These are phyloP conservation scores for Epichloe aotearoae DNA, from an alignment of 2,329 filamentous ascomycete species.

Conservation along the genomic window DNA sequence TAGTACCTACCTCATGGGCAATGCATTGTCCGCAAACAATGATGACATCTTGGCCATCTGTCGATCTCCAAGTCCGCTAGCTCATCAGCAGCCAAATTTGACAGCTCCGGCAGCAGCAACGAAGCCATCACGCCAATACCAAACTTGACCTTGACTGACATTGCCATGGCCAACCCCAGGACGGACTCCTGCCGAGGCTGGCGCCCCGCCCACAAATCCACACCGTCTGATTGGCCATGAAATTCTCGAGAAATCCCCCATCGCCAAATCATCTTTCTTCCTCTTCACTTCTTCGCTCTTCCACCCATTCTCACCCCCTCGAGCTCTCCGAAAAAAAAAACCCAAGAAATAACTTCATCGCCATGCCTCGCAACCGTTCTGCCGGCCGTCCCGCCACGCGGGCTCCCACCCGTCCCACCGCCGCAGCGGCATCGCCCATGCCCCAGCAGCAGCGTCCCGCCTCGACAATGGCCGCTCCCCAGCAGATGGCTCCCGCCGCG, in stretches of 20 bases:
- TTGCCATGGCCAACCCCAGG: not conserved
- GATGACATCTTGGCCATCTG: too few relatives aligned
- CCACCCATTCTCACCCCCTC: not conserved
- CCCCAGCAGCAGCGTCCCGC: conserved; percentile 56
- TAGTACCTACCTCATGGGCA: too few relatives aligned
- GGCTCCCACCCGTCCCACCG: conserved; percentile 49
- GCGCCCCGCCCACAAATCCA: conserved; percentile 14
- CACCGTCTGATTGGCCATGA: conserved; percentile 16
- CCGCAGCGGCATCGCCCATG: conserved; percentile 41
- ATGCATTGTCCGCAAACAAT: too few relatives aligned
- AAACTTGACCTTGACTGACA: not conserved
- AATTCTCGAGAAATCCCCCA: conserved; percentile 12
- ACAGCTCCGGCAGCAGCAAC: too few relatives aligned
- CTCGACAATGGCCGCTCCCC: conserved; percentile 50
- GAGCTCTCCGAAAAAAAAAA: too few relatives aligned
- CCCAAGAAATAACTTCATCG: not conserved
- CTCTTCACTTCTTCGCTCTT: conserved; percentile 5
- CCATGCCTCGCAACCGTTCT: conserved; percentile 69
- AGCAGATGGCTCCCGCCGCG: conserved; percentile 26
- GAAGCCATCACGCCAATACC: not conserved
- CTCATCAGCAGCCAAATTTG: too few relatives aligned
- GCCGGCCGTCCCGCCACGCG: conserved; percentile 31
- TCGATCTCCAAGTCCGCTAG: too few relatives aligned
- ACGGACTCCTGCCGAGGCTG: conserved; percentile 9
- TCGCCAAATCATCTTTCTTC: conserved; percentile 11